Evolutionary conservation across 805 yeast genomes (phyloP), one percentile per base, ranked within the genome.

Genomic region (Ascoidea asiatica): DNA sequence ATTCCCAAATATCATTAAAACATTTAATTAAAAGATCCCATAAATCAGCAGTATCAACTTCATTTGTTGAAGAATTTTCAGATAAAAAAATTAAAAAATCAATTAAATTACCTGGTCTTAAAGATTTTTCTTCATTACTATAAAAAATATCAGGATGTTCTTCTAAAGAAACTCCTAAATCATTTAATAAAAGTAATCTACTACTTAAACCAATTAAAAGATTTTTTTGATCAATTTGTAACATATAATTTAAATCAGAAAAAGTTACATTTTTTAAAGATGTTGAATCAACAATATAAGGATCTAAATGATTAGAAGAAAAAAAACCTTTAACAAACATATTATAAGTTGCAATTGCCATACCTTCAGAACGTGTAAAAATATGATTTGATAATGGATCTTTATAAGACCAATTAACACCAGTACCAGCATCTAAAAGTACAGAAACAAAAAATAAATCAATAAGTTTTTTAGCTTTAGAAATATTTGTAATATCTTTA

Each of bases 361-460:
- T 61, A 3, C 85, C 85, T 59, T 78, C 85, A 13, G 79, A 71
- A 55, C 85, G 64, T 21, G 55, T 57, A 37, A 56, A 54, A 7
- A 58, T 61, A 6, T 50, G 53, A 5, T 58, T 60, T 1, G 64
- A 53, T 1, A 46, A 59, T 1, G 52, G 46, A 47, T 75, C 80
- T 2, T 48, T 52, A 52, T 64, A 78, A 38, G 53, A 56, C 85
- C 85, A 78, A 7, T 51, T 52, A 44, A 73, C 71, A 18, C 84
- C 85, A 0, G 84, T 83, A 19, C 85, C 85, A 4, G 84, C 84
- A 56, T 78, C 85, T 21, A 78, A 61, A 40, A 78, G 57, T 4
- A 78, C 85, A 46, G 81, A 73, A 33, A 78, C 70, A 3, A 77
- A 68, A 50, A 77, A 73, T 45, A 78, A 59, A 56, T 78, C 84